Conservation (phyloP, 2,329 filamentous ascomycete genomes). For the Paramyrothecium roridum region DNA sequence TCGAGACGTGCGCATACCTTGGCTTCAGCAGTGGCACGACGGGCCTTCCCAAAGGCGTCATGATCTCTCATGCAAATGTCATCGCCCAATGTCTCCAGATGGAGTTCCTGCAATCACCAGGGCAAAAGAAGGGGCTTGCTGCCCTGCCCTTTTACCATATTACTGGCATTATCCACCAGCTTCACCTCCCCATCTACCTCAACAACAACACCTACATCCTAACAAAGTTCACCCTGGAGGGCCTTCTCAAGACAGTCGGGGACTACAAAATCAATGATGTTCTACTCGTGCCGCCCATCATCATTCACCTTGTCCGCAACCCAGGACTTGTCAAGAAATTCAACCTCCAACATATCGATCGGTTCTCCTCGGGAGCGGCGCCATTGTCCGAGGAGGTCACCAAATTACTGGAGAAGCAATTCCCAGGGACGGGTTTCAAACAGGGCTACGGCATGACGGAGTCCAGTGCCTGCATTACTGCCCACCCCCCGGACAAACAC, state of each 20-base stretch:
- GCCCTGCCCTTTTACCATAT: constrained; percentile 22
- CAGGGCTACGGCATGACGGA: constrained; percentile 84
- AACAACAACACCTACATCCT: constrained; percentile 17
- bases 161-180: constrained; percentile 10
- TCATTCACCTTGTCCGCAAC: constrained; percentile 16
- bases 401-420: constrained; percentile 4
- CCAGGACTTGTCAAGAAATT: constrained; percentile 9
- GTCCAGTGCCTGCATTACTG: constrained; percentile 71
- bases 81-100: constrained; percentile 15
- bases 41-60: constrained; percentile 16
- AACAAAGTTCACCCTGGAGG: constrained; percentile 16
- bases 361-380: constrained; percentile 11
- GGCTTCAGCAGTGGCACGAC: constrained; percentile 18
- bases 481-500: constrained; percentile 67
- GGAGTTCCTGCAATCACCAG: constrained; percentile 1
- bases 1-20: constrained; percentile 10
- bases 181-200: constrained; percentile 12
- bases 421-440: constrained; percentile 11
- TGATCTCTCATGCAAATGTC: constrained; percentile 16
- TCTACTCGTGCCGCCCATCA: constrained; percentile 18
- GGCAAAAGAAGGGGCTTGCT: constrained; percentile 10
- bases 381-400: constrained; percentile 10
- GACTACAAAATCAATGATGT: constrained; percentile 16
- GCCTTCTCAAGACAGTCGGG: constrained; percentile 13
- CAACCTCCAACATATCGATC: constrained; percentile 7